A percentile compares a stretch with the other conserved stretches of the same genome.
Evolutionary conservation across 2,329 filamentous ascomycete genomes (phyloP).

Genomic region (Clarireedia monteithiana): DNA sequence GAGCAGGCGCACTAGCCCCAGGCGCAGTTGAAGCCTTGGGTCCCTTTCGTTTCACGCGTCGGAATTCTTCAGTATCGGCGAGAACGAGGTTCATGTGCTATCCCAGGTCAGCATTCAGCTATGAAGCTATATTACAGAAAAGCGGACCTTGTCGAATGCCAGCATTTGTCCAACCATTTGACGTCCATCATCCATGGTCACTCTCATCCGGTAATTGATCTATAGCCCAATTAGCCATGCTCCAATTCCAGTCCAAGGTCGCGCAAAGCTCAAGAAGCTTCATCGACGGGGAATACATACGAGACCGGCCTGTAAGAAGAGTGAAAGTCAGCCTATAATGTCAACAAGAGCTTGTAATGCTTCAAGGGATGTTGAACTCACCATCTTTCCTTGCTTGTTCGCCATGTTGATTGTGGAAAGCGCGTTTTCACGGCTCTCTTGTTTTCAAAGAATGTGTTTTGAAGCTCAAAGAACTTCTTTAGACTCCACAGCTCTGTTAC

Average conservation of each 20-base stretch:
- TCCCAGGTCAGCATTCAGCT: not conserved
- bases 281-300: conserved; percentile 42
- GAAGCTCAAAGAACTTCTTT: conserved; percentile 29
- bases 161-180: conserved; percentile 98
- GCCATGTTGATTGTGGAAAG: conserved; percentile 49
- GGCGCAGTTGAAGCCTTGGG: conserved; percentile 56
- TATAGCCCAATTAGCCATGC: conserved; percentile 33
- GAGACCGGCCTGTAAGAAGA: conserved; percentile 56
- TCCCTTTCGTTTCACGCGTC: conserved; percentile 79
- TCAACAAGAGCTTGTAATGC: conserved; percentile 41
- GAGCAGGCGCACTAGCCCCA: conserved; percentile 47
- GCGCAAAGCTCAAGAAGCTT: conserved; percentile 29
- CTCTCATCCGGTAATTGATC: conserved; percentile 99
- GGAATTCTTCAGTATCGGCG: conserved; percentile 96
- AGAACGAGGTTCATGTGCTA: conserved; percentile 99
- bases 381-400: conserved; percentile 99
- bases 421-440: conserved; percentile 30
- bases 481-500: conserved; percentile 23
- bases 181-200: conserved; percentile 88
- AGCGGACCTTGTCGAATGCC: conserved; percentile 84
- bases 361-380: conserved; percentile 46
- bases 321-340: conserved; percentile 51
- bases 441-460: conserved; percentile 30
- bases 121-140: not conserved
- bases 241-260: not conserved